These are phyloP conservation scores for Sclerotinia subarctica DNA, from an alignment of 2,329 filamentous ascomycete species.

Conservation along the genomic window DNA sequence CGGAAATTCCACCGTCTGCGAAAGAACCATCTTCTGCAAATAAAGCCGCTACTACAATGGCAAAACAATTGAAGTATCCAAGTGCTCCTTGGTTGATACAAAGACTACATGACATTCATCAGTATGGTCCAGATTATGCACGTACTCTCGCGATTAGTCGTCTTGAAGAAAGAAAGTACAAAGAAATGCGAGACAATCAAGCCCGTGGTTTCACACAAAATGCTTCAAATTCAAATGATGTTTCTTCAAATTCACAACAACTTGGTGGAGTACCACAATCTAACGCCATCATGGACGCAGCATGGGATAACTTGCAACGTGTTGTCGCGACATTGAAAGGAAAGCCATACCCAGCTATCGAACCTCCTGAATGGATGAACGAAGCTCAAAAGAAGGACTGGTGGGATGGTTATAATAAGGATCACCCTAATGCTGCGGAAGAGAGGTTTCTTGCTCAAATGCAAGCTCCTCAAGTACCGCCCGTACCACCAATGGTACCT, in stretches of 20 bases:
- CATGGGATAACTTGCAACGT: conserved; percentile 28
- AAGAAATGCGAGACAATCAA: conserved; percentile 22
- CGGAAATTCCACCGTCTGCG: conserved; percentile 38
- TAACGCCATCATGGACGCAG: conserved; percentile 25
- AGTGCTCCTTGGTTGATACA: conserved; percentile 33
- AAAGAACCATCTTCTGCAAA: conserved; percentile 34
- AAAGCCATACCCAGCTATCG: conserved; percentile 49
- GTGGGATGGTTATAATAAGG: conserved; percentile 48
- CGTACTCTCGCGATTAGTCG: conserved; percentile 24
- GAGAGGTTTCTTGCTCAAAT: conserved; percentile 30
- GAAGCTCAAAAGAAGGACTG: conserved; percentile 50
- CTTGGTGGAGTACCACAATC: conserved; percentile 20
- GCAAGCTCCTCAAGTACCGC: conserved; percentile 27
- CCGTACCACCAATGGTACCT: conserved; percentile 32
- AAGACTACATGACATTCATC: conserved; percentile 35
- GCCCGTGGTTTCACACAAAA: conserved; percentile 11
- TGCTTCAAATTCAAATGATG: conserved; percentile 20
- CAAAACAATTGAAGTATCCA: conserved; percentile 30
- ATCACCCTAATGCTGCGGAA: conserved; percentile 40
- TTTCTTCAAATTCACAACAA: conserved; percentile 26
- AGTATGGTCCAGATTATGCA: conserved; percentile 35
- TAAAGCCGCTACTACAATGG: conserved; percentile 19
- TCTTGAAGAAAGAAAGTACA: conserved; percentile 25
- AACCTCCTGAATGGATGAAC: conserved; percentile 53
- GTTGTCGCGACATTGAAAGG: conserved; percentile 42